phyloP scores from a whole-genome alignment of 2,329 filamentous ascomycete genomes.

The Ceratocystis papillata region DNA sequence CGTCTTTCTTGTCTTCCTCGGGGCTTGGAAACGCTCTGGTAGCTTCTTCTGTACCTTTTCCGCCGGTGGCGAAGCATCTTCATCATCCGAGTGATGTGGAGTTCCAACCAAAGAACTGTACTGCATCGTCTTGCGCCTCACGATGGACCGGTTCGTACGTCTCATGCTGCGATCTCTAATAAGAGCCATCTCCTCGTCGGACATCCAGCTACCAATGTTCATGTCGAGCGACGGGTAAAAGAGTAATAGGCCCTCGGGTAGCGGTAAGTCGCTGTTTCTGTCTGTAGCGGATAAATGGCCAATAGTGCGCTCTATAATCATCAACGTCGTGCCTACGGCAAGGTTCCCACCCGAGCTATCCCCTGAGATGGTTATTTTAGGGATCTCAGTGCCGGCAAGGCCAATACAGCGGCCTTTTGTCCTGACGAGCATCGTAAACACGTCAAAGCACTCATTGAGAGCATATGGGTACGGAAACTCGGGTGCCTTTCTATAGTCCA shows the following conservation, averaged over 20 bases:
- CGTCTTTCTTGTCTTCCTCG: constrained; percentile 22
- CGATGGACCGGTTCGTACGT: constrained; percentile 64
- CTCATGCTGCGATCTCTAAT: constrained; percentile 74
- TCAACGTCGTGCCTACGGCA: constrained; percentile 62
- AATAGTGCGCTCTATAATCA: constrained; percentile 70
- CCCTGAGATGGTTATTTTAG: constrained; percentile 38
- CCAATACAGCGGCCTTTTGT: constrained; percentile 37
- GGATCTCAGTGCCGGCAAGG: constrained; percentile 34
- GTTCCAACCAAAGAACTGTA: constrained; percentile 77
- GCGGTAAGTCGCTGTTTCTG: constrained; percentile 48
- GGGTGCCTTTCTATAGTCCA: constrained; percentile 62
- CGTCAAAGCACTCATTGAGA: constrained; percentile 42
- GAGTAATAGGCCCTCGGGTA: constrained; percentile 69
- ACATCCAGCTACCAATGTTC: constrained; percentile 99
- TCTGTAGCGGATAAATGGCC: constrained; percentile 24
- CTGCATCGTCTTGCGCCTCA: constrained; percentile 77
- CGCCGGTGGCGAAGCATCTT: constrained; percentile 35
- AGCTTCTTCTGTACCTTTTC: constrained; percentile 6
- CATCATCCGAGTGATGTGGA: constrained; percentile 68
- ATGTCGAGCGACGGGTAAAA: constrained; percentile 88
- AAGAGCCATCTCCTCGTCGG: constrained; percentile 89
- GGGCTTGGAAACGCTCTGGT: constrained; percentile 10
- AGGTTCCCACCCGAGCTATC: constrained; percentile 43
- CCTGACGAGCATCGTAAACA: constrained; percentile 33
- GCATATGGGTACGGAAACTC: constrained; percentile 42